Evolutionary conservation across 495 filamentous ascomycete genomes (phyloP).

Genomic region (Amorphotheca resinae): DNA sequence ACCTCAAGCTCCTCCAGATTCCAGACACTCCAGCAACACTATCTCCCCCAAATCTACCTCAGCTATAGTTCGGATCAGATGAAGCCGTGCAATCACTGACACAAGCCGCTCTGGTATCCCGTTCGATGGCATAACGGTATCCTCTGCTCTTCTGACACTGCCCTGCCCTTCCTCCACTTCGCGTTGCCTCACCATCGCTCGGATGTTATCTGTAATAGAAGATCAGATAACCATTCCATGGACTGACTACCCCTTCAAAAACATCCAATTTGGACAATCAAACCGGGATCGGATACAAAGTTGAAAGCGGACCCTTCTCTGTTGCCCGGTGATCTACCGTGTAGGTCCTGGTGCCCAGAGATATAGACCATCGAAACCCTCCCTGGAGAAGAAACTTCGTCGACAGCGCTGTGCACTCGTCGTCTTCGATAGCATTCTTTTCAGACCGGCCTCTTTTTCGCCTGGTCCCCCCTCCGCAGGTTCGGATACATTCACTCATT

Average conservation of each 20-base stretch:
- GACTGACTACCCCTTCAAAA: constrained; percentile 16
- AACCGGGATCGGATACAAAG: constrained; percentile 12
- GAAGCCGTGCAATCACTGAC: constrained; percentile 3
- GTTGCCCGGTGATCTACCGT: constrained; percentile 8
- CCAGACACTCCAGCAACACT: constrained; percentile 2
- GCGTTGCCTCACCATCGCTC: constrained; percentile 12
- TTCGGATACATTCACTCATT: constrained; percentile 10
- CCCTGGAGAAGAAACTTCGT: background rate
- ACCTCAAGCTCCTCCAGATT: constrained; percentile 8
- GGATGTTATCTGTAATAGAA: constrained; percentile 20
- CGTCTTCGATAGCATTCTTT: constrained; percentile 21
- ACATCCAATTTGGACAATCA: too few relatives aligned
- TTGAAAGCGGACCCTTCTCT: constrained; percentile 6
- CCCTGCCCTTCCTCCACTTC: background rate
- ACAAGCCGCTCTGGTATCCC: constrained; percentile 3
- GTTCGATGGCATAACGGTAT: constrained; percentile 7
- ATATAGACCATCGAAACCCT: constrained; percentile 17
- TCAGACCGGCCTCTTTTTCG: constrained; percentile 3
- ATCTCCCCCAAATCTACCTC: background rate
- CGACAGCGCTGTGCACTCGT: constrained; percentile 20
- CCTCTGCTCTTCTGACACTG: background rate
- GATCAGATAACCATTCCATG: constrained; percentile 17
- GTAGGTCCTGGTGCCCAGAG: constrained; percentile 10
- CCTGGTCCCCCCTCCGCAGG: constrained; percentile 17
- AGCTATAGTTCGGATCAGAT: constrained; percentile 9